Conservation (phyloP, 2,329 filamentous ascomycete genomes). For the Hysterium pulicare region DNA sequence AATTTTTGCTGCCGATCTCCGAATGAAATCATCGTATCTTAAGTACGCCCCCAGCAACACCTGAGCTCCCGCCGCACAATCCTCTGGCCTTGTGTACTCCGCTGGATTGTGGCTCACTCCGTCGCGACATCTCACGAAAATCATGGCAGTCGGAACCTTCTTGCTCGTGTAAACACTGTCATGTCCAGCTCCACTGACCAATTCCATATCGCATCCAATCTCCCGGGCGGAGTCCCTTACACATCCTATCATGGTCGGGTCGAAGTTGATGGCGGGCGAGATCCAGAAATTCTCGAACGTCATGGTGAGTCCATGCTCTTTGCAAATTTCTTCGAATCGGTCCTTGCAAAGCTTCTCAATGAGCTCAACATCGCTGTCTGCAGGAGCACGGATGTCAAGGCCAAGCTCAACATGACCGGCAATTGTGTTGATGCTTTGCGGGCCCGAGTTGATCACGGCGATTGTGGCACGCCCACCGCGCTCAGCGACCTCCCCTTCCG, state of each 20-base stretch:
- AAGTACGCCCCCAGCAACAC: constrained; percentile 46
- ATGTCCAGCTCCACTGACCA: constrained; percentile 59
- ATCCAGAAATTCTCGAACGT: constrained; percentile 10
- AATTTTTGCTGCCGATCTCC: constrained; percentile 9
- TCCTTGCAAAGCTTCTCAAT: constrained; percentile 49
- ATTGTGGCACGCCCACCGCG: constrained; percentile 55
- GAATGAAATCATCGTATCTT: constrained; percentile 35
- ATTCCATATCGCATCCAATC: constrained; percentile 53
- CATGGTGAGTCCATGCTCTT: constrained; percentile 41
- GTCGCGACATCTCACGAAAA: constrained; percentile 38
- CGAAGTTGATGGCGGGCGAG: constrained; percentile 8
- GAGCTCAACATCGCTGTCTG: constrained; percentile 50
- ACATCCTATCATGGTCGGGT: constrained; percentile 6
- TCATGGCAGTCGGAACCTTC: constrained; percentile 38
- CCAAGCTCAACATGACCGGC: constrained; percentile 62
- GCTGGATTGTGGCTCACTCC: constrained; percentile 41
- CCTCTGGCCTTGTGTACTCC: constrained; percentile 36
- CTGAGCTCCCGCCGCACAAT: constrained; percentile 41
- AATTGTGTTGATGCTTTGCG: constrained; percentile 67
- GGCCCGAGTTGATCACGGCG: constrained; percentile 61
- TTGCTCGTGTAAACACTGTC: constrained; percentile 43
- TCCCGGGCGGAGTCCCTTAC: constrained; percentile 43
- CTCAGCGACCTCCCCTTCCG: constrained; percentile 49
- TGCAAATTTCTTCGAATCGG: constrained; percentile 54
- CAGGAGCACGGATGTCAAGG: constrained; percentile 59